A percentile compares a stretch with the other conserved stretches of the same genome.
phyloP scores from a whole-genome alignment of 495 filamentous ascomycete species.

The Apodospora peruviana region DNA sequence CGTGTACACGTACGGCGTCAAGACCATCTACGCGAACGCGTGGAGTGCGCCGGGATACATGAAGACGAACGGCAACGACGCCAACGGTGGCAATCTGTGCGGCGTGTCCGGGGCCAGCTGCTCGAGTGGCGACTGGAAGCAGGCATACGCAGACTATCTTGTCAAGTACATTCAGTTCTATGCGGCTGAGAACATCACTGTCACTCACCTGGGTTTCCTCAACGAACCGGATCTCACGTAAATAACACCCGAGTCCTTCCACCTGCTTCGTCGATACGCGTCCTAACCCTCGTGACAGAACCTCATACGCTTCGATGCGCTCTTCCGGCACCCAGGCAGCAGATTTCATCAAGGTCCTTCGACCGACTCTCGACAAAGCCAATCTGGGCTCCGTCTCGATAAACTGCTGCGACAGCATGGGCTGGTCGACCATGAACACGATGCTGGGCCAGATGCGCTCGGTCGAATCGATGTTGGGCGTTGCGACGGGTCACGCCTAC shows the following conservation, averaged over 20 bases:
- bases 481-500: conserved; percentile 46
- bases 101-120: conserved; percentile 42
- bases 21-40: conserved; percentile 49
- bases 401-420: conserved; percentile 48
- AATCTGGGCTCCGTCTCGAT: conserved; percentile 34
- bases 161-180: conserved; percentile 48
- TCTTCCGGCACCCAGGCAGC: conserved; percentile 43
- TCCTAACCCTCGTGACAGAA: conserved; percentile 15
- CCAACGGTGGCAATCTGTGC: conserved; percentile 48
- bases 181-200: conserved; percentile 35
- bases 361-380: conserved; percentile 35
- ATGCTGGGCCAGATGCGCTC: conserved; percentile 38
- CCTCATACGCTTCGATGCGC: conserved; percentile 39
- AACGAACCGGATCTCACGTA: conserved; percentile 43
- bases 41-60: conserved; percentile 54
- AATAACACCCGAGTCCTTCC: conserved; percentile 1
- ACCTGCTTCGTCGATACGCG: neutral
- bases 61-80: conserved; percentile 51
- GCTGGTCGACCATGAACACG: conserved; percentile 36
- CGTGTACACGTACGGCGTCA: conserved; percentile 36
- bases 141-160: conserved; percentile 52
- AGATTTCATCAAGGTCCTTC: conserved; percentile 47
- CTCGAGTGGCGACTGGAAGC: conserved; percentile 48
- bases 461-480: conserved; percentile 31
- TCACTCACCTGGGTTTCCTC: conserved; percentile 47